Evolutionary conservation across 352 stramenopile genomes (phyloP).

Genomic region (Pythium angustatum): DNA sequence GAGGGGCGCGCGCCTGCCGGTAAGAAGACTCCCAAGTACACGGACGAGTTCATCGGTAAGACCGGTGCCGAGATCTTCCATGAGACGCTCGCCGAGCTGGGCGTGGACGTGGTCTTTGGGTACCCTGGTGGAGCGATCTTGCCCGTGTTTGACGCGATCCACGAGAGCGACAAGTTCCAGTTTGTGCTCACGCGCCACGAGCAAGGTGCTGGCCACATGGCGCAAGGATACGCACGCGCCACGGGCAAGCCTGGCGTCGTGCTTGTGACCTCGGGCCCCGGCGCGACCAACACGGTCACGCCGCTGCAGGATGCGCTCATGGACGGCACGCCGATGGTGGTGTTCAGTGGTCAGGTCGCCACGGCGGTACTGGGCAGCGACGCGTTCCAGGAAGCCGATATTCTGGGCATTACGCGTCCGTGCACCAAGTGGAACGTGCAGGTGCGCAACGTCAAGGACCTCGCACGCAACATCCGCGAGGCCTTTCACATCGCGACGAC

Average conservation of each 20-base stretch:
- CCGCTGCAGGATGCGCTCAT: slow-evolving; percentile 94
- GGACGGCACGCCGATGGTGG: slow-evolving; percentile 94
- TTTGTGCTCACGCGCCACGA: slow-evolving; percentile 84
- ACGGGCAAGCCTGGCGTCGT: slow-evolving; percentile 90
- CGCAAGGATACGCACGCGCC: slow-evolving; percentile 80
- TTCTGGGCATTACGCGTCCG: slow-evolving; percentile 84
- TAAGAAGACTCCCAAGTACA: slow-evolving; percentile 38
- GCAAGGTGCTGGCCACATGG: slow-evolving; percentile 85
- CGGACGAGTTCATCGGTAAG: slow-evolving; percentile 90
- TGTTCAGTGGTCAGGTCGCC: slow-evolving; percentile 94
- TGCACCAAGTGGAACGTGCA: slow-evolving; percentile 98
- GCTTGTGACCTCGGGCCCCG: slow-evolving; percentile 92
- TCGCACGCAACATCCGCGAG: slow-evolving; percentile 94
- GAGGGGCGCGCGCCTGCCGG: slow-evolving; percentile 3
- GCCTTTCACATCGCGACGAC: slow-evolving; percentile 95
- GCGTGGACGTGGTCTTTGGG: slow-evolving; percentile 91
- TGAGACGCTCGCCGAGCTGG: slow-evolving; percentile 90
- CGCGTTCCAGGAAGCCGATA: slow-evolving; percentile 92
- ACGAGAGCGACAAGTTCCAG: slow-evolving; percentile 83
- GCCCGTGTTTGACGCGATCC: slow-evolving; percentile 94
- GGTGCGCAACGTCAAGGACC: slow-evolving; percentile 94
- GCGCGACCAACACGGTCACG: slow-evolving; percentile 94
- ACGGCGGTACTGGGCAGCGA: slow-evolving; percentile 91
- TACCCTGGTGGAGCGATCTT: slow-evolving; percentile 94
- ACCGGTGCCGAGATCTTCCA: slow-evolving; percentile 94